Evolutionary conservation across 345 rosid species (phyloP).

Genomic region (Corymbia maculata): DNA sequence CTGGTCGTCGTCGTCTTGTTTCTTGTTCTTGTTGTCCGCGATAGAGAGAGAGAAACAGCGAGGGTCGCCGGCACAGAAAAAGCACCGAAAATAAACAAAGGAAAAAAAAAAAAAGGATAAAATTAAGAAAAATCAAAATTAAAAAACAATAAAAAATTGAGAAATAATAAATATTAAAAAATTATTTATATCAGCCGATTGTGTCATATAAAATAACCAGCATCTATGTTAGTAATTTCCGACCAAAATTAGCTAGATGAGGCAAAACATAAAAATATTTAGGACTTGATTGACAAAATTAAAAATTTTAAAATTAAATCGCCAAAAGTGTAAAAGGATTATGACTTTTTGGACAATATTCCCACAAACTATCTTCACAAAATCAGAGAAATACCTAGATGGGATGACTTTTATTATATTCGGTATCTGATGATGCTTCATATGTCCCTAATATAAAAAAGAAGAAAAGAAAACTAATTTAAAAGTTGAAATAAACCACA

Average conservation of each 20-base stretch:
- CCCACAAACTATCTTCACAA: background rate
- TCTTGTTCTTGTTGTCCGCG: background rate
- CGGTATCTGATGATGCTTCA: background rate
- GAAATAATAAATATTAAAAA: too few relatives aligned
- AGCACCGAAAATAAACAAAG: too few relatives aligned
- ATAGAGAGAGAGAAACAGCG: background rate
- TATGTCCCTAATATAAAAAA: background rate
- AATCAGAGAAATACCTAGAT: background rate
- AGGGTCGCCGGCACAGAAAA: background rate
- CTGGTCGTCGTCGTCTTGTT: background rate
- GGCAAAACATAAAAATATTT: background rate
- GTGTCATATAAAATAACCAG: accelerated
- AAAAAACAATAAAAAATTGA: too few relatives aligned
- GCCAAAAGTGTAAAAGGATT: background rate
- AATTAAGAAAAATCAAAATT: too few relatives aligned
- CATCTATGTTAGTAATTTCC: accelerated
- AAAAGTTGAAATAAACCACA: background rate
- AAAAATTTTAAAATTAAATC: too few relatives aligned
- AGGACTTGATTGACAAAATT: background rate
- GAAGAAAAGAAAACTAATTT: background rate
- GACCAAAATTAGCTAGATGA: background rate
- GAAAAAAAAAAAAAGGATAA: too few relatives aligned
- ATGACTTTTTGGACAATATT: background rate
- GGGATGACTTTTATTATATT: background rate
- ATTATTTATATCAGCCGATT: background rate